phyloP scores from a whole-genome alignment of 2,329 filamentous ascomycete genomes.

The Cordyceps cateniannulata region DNA sequence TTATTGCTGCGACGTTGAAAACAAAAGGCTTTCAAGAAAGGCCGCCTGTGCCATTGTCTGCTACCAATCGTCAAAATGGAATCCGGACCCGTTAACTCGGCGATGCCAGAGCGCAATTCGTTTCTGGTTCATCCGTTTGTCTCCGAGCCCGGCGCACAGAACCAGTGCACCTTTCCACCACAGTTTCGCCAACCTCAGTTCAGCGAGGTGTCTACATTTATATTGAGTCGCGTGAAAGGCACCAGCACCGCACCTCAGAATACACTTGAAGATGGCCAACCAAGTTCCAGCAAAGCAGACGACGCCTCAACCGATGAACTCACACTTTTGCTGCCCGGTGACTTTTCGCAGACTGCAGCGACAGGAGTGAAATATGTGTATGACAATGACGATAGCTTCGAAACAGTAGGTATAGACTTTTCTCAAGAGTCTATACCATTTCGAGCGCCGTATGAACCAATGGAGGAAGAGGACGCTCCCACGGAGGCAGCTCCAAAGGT shows the following conservation, averaged over 20 bases:
- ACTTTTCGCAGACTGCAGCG: neutral
- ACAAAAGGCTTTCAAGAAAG: neutral
- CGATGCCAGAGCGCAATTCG: neutral
- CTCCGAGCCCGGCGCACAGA: neutral
- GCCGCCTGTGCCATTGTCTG: neutral
- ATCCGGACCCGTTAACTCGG: no score
- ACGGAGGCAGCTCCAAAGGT: conserved; percentile 14
- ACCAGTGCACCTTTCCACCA: neutral
- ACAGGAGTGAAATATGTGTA: neutral
- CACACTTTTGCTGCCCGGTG: neutral
- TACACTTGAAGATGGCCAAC: neutral
- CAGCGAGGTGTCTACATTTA: conserved; percentile 12
- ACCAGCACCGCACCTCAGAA: neutral
- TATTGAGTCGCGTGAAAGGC: conserved; percentile 15
- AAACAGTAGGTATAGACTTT: conserved; percentile 22
- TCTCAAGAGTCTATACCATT: conserved; percentile 25
- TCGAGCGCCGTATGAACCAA: conserved; percentile 15
- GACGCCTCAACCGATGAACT: neutral
- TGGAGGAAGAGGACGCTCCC: conserved; percentile 16
- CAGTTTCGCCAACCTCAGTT: conserved; percentile 12
- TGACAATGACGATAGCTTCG: conserved; percentile 4
- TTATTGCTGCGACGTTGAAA: neutral
- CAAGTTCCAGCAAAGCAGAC: neutral
- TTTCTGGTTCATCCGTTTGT: conserved; percentile 5
- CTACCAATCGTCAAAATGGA: neutral